phyloP scores from a whole-genome alignment of 257 asterid genomes.

The Linaria vulgaris region DNA sequence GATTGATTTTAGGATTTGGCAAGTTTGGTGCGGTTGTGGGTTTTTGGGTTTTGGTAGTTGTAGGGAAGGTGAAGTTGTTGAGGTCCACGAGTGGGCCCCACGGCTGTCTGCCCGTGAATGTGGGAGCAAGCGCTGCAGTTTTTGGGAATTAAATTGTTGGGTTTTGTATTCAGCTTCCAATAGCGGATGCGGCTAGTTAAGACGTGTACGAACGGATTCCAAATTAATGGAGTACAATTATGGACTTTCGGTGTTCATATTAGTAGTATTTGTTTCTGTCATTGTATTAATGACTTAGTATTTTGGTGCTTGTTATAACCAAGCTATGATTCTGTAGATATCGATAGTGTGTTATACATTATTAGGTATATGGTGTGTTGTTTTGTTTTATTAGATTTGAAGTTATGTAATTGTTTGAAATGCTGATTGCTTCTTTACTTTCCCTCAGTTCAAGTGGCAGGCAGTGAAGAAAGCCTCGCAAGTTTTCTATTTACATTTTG shows the following conservation, averaged over 20 bases:
- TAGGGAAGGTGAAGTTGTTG: background rate
- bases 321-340: background rate
- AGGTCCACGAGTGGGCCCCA: background rate
- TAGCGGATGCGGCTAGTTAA: no score
- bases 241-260: background rate
- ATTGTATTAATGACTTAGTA: background rate
- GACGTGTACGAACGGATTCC: no score
- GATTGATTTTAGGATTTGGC: no score
- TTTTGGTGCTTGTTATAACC: background rate
- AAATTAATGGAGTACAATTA: background rate
- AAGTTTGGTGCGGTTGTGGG: no score
- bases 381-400: slow-evolving; percentile 16
- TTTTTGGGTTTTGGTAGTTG: background rate
- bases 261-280: background rate
- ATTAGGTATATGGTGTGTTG: background rate
- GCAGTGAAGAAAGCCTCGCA: slow-evolving; percentile 85
- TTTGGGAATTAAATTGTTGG: background rate
- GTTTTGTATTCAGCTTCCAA: no score
- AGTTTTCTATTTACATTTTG: slow-evolving; percentile 76
- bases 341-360: background rate
- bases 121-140: slow-evolving; percentile 10
- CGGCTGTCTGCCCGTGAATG: background rate
- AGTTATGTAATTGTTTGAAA: slow-evolving; percentile 9
- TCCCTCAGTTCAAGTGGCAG: slow-evolving; percentile 83
- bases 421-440: slow-evolving; percentile 32